Evolutionary conservation across 805 yeast species (phyloP).

Genomic region (Hanseniaspora clermontiae): DNA sequence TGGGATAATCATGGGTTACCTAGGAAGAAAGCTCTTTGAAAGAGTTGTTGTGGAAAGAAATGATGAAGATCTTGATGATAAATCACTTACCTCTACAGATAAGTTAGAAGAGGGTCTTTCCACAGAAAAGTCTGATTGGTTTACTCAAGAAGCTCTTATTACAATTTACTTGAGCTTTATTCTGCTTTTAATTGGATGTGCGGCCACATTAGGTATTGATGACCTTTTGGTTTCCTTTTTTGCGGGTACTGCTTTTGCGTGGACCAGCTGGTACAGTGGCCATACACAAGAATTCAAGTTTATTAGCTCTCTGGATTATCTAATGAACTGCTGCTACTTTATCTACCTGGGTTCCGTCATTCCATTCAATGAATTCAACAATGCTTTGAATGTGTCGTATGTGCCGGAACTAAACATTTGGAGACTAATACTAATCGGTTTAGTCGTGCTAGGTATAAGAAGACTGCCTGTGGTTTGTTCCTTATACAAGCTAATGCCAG

Average conservation of each 20-base stretch:
- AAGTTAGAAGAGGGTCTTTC: not conserved
- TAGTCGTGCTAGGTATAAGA: slow-evolving; percentile 60
- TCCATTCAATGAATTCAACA: slow-evolving; percentile 75
- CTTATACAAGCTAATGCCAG: slow-evolving; percentile 70
- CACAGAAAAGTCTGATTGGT: slow-evolving; percentile 33
- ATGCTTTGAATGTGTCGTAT: slow-evolving; percentile 37
- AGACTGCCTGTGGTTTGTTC: slow-evolving; percentile 71
- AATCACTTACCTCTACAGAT: not conserved
- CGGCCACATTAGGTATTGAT: slow-evolving; percentile 77
- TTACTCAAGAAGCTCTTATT: slow-evolving; percentile 78
- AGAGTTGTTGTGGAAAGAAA: slow-evolving; percentile 22
- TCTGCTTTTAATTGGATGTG: slow-evolving; percentile 75
- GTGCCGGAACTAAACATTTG: slow-evolving; percentile 41
- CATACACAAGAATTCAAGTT: slow-evolving; percentile 78
- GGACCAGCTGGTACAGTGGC: slow-evolving; percentile 82
- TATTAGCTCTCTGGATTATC: slow-evolving; percentile 72
- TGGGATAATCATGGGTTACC: slow-evolving; percentile 61
- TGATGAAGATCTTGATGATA: not conserved
- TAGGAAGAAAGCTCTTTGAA: slow-evolving; percentile 55
- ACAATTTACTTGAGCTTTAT: slow-evolving; percentile 74
- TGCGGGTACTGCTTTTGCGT: slow-evolving; percentile 88
- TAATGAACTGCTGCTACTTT: slow-evolving; percentile 73
- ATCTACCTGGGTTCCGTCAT: slow-evolving; percentile 85
- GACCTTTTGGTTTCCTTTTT: slow-evolving; percentile 80
- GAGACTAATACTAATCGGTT: slow-evolving; percentile 64